Conservation (phyloP, 495 filamentous ascomycete species). For the Aspergillus egyptiacus region DNA sequence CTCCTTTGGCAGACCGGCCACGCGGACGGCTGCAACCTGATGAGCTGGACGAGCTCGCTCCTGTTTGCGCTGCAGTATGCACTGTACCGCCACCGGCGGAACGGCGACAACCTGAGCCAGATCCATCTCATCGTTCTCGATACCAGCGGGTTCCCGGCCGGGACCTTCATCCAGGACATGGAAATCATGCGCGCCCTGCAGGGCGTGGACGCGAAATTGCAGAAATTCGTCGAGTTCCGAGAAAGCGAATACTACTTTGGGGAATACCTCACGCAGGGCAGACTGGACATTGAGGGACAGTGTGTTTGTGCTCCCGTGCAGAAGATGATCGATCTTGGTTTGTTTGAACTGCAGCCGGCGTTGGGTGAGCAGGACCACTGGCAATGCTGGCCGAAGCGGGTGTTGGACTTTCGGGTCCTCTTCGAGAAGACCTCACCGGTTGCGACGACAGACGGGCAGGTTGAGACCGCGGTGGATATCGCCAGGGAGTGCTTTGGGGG, state of each 20-base stretch:
- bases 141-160: slow-evolving; percentile 22
- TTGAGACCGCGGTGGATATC: neutral
- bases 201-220: slow-evolving; percentile 9
- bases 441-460: neutral
- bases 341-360: slow-evolving; percentile 7
- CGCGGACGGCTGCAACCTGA: slow-evolving; percentile 22
- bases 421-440: neutral
- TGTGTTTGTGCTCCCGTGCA: slow-evolving; percentile 9
- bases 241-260: slow-evolving; percentile 24
- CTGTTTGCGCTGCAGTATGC: slow-evolving; percentile 33
- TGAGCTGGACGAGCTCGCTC: slow-evolving; percentile 36
- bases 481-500: slow-evolving; percentile 3
- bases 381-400: slow-evolving; percentile 9
- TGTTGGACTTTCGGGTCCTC: neutral
- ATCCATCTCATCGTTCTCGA: slow-evolving; percentile 29
- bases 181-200: slow-evolving; percentile 23
- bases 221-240: slow-evolving; percentile 11
- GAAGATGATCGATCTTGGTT: slow-evolving; percentile 5
- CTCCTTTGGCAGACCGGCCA: slow-evolving; percentile 21
- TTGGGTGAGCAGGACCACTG: slow-evolving; percentile 2
- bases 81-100: slow-evolving; percentile 18
- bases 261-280: slow-evolving; percentile 34
- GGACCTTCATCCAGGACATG: slow-evolving; percentile 28
- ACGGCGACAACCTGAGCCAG: slow-evolving; percentile 10
- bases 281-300: slow-evolving; percentile 22